Conservation (phyloP, 2,329 filamentous ascomycete species). For the Hypoxylon sp. region DNA sequence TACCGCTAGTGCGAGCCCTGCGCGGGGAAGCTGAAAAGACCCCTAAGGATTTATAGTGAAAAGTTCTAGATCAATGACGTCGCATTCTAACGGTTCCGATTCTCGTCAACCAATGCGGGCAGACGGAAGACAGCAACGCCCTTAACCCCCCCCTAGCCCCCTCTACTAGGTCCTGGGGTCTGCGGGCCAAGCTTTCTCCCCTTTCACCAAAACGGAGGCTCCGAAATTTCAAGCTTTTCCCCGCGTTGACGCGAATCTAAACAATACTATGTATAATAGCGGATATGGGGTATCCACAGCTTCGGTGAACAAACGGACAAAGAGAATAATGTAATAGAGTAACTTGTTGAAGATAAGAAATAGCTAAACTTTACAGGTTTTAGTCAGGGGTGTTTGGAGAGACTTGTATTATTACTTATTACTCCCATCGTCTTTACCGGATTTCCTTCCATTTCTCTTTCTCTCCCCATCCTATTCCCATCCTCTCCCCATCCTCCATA, state of each 20-base stretch:
- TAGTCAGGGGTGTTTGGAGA: neutral
- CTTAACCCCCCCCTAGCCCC: neutral
- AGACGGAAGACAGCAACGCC: neutral
- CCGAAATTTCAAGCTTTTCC: conserved; percentile 35
- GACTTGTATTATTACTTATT: neutral
- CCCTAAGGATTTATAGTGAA: conserved; percentile 16
- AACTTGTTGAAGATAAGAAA: conserved; percentile 27
- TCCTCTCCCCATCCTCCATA: too few species aligned
- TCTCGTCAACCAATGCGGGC: conserved; percentile 13
- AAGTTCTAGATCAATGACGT: conserved; percentile 33
- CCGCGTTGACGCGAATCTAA: conserved; percentile 16
- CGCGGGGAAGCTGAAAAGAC: conserved; percentile 23
- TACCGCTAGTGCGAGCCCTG: conserved; percentile 15
- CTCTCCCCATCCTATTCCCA: conserved; percentile 7
- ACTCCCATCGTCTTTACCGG: neutral
- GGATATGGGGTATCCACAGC: conserved; percentile 18
- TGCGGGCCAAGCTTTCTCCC: conserved; percentile 26
- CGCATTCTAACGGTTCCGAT: neutral
- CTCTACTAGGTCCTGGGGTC: neutral
- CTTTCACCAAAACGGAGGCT: conserved; percentile 21
- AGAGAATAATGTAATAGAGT: conserved; percentile 41
- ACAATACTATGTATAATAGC: conserved; percentile 6
- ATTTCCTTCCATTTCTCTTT: neutral
- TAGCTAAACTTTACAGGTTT: conserved; percentile 6
- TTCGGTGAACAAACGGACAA: conserved; percentile 38